Conservation (phyloP, 768 basidiomycete genomes). For the Russula sp. region DNA sequence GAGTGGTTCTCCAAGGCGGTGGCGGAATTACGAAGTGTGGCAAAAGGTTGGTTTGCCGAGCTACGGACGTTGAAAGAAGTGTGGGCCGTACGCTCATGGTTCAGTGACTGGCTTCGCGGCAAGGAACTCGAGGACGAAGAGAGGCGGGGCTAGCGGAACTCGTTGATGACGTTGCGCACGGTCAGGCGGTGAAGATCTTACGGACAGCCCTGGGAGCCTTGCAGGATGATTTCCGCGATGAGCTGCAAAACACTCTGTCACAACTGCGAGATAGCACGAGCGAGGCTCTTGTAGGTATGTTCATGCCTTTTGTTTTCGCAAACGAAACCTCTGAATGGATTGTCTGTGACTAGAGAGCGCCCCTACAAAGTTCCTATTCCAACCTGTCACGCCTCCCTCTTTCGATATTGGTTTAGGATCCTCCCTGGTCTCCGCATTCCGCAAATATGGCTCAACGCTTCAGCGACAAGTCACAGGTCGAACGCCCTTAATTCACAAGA, state of each 20-base stretch:
- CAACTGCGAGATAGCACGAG: conserved; percentile 36
- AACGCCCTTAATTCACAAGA: conserved; percentile 56
- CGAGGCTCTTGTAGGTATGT: conserved; percentile 36
- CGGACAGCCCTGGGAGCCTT: conserved; percentile 45
- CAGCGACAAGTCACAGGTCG: conserved; percentile 64
- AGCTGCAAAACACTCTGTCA: conserved; percentile 43
- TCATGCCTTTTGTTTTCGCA: background rate
- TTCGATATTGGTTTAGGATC: conserved; percentile 41
- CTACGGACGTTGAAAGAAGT: conserved; percentile 62
- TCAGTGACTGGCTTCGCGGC: conserved; percentile 45
- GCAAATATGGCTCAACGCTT: conserved; percentile 58
- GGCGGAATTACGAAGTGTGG: conserved; percentile 44
- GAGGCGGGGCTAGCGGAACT: conserved; percentile 41
- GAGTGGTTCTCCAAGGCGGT: conserved; percentile 64
- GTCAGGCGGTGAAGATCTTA: conserved; percentile 60
- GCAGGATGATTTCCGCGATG: conserved; percentile 46
- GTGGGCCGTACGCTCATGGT: conserved; percentile 63
- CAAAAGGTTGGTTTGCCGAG: conserved; percentile 56
- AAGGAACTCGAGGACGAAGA: conserved; percentile 50
- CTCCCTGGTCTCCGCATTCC: conserved; percentile 48
- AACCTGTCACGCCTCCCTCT: conserved; percentile 47
- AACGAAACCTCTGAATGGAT: conserved; percentile 12
- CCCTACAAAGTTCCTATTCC: conserved; percentile 58
- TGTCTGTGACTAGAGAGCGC: conserved; percentile 43
- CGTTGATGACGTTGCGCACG: conserved; percentile 55